These are phyloP conservation scores for Boletus albobrunnescens DNA, from an alignment of 1,284 basidiomycete species.

Conservation along the genomic window DNA sequence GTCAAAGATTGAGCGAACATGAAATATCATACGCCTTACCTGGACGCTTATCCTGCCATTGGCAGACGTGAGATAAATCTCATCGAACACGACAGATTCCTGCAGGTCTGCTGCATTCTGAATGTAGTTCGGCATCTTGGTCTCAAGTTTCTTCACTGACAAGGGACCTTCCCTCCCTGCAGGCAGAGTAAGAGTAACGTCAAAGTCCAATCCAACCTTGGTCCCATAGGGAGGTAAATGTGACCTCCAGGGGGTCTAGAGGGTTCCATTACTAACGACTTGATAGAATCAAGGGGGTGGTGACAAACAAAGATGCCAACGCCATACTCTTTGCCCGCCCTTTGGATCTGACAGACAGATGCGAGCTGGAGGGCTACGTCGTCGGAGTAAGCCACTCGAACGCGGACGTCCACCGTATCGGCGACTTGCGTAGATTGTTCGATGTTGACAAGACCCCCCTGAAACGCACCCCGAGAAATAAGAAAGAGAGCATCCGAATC, in stretches of 20 bases:
- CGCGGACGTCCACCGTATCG: conserved; percentile 32
- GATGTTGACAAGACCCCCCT: conserved; percentile 34
- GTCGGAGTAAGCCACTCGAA: conserved; percentile 33
- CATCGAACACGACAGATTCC: conserved; percentile 33
- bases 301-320: conserved; percentile 43
- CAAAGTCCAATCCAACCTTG: conserved; percentile 24
- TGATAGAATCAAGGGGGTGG: not conserved
- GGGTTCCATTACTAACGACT: not conserved
- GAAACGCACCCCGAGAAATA: conserved; percentile 34
- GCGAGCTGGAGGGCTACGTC: conserved; percentile 29
- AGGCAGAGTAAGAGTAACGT: conserved; percentile 36
- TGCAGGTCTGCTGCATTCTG: conserved; percentile 34
- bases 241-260: conserved; percentile 6
- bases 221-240: conserved; percentile 1
- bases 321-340: conserved; percentile 33
- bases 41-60: conserved; percentile 30
- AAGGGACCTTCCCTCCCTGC: conserved; percentile 21
- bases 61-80: conserved; percentile 28
- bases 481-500: conserved; percentile 37
- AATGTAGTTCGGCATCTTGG: conserved; percentile 33
- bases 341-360: conserved; percentile 36
- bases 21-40: conserved; percentile 18
- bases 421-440: conserved; percentile 26
- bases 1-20: not conserved
- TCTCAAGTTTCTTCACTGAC: conserved; percentile 34